A percentile compares a stretch with the other conserved stretches of the same genome.
Conservation (phyloP, 331 rosid genomes). For the Rhamnella rubrinervis region DNA sequence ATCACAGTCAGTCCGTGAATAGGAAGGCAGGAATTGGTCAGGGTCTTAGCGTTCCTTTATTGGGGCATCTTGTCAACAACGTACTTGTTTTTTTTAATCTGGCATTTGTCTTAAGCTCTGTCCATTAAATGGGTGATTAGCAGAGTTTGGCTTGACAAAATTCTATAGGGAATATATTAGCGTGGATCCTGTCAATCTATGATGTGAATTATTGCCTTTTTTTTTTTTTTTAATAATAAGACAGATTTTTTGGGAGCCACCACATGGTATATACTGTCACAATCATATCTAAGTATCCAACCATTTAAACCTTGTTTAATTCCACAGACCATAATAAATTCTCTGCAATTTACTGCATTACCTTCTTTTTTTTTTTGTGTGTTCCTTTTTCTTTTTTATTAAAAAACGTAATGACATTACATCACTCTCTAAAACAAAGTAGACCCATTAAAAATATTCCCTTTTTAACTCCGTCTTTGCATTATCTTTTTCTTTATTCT, state of each 20-base stretch:
- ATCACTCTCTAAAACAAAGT: neutral
- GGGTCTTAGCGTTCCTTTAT: constrained; percentile 3
- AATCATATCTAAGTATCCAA: neutral
- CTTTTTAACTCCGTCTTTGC: neutral
- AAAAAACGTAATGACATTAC: constrained; percentile 6
- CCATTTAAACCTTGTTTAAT: neutral
- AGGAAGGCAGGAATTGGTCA: constrained; percentile 31
- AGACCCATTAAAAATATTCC: neutral
- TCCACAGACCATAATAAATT: neutral
- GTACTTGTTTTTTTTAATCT: constrained; percentile 29
- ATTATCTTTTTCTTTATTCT: no score
- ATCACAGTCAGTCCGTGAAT: constrained; percentile 57
- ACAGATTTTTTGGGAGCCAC: neutral
- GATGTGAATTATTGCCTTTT: neutral
- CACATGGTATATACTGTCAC: neutral
- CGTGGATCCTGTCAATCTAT: constrained; percentile 4
- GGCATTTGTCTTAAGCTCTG: constrained; percentile 50
- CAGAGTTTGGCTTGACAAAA: neutral
- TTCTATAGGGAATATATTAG: neutral
- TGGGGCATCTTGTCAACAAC: constrained; percentile 21
- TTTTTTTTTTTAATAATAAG: neutral
- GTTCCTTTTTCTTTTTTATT: neutral
- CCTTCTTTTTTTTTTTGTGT: neutral
- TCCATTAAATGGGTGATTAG: constrained; percentile 18
- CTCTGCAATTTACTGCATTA: neutral